Evolutionary conservation across 1,139 yeast genomes (phyloP), one percentile per base, ranked within the genome.

Genomic region (Geotrichum restrictum): DNA sequence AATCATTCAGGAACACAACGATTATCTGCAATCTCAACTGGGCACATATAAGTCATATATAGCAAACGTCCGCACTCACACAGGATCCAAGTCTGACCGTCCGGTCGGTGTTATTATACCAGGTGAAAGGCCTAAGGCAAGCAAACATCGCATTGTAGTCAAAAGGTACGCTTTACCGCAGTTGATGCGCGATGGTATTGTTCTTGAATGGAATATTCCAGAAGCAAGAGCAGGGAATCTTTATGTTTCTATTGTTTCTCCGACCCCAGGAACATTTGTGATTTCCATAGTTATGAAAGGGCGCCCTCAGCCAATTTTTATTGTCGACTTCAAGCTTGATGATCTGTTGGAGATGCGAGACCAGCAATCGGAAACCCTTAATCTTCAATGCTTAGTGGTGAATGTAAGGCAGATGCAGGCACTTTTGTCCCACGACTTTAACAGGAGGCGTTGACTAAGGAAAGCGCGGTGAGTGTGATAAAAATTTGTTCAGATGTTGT

Each of bases 11-110:
- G 74, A 70, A 48, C 74, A 70, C 54, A 70, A 70, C 45, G 71
- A 68, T 42, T 71, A 71, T 52, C 62, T 71, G 32, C 57, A 62
- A 29, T 60, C 67, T 2, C 74, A 71, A 57, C 57, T 71, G 27
- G 72, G 69, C 37, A 69, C 73, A 1, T 71, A 69, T 57, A 58
- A 68, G 33, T 69, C 72, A 7, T 71, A 71, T 53, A 56, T 71
- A 49, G 56, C 62, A 47, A 71, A 71, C 48, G 73, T 71, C 27
- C 62, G 74, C n/a, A 61, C 60, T 54, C 72, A 69, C 41, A 66
- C 73, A 0, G 70, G 70, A 1, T 56, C 65, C 6, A 64, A 65
- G 52, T 59, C 59, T 37, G 65, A 64, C 41, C 58, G 65, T 16
- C 69, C 63, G 18, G 62, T 61, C 11, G 64, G 56, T 19, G 64